Evolutionary conservation across 352 stramenopile genomes (phyloP).

Genomic region (Globisporangium recalcitrans): DNA sequence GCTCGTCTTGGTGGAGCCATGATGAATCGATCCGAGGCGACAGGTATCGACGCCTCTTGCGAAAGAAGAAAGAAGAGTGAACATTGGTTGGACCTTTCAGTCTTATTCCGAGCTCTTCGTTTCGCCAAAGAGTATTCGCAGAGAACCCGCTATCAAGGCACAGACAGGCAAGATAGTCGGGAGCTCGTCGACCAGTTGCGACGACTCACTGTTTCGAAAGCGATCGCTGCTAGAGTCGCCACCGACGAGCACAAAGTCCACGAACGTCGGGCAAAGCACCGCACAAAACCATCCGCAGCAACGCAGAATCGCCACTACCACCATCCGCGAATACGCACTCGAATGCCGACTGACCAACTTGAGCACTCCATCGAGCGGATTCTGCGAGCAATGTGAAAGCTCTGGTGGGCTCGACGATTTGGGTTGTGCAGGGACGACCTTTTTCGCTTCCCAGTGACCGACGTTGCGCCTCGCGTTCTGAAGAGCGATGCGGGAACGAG

Average conservation of each 20-base stretch:
- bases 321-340: not conserved
- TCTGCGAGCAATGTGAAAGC: not conserved
- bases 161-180: not conserved
- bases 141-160: not conserved
- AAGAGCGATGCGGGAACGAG: slow-evolving; percentile 11
- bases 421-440: not conserved
- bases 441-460: slow-evolving; percentile 14
- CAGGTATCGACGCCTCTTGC: too few relatives aligned
- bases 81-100: too few relatives aligned
- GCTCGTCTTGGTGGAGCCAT: too few relatives aligned
- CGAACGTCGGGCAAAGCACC: not conserved
- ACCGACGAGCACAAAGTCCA: not conserved
- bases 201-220: not conserved
- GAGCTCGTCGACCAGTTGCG: not conserved
- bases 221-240: not conserved
- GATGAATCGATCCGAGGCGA: too few relatives aligned
- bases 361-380: not conserved
- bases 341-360: not conserved
- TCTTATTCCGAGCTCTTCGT: not conserved
- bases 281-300: not conserved
- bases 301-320: not conserved
- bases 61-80: too few relatives aligned
- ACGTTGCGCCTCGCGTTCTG: slow-evolving; percentile 15
- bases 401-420: too few relatives aligned
- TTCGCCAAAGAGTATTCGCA: not conserved